These are phyloP conservation scores for Penicillium subrubescens DNA, from an alignment of 495 filamentous ascomycete species.

Conservation along the genomic window DNA sequence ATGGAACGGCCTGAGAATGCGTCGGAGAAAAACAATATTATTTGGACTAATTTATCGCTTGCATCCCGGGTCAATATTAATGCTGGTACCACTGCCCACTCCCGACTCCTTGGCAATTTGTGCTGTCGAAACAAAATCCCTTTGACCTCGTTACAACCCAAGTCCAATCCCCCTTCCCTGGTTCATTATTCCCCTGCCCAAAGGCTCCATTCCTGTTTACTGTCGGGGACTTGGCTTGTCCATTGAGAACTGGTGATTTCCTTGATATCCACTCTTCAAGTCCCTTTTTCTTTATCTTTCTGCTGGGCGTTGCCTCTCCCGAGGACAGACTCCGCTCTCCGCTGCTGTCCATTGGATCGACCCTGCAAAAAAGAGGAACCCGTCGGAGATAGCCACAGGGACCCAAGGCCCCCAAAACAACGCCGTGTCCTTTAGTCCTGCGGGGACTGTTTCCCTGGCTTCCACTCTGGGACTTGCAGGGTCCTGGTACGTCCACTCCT, in stretches of 20 bases:
- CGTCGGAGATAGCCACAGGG: constrained; percentile 13
- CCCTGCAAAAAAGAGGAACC: constrained; percentile 11
- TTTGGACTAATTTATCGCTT: not conserved
- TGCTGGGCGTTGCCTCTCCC: not conserved
- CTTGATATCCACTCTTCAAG: constrained; percentile 5
- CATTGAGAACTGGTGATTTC: not conserved
- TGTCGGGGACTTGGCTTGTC: not conserved
- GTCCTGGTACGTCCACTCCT: constrained; percentile 5
- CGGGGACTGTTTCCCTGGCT: constrained; percentile 26
- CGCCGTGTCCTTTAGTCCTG: constrained; percentile 22
- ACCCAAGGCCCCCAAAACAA: constrained; percentile 6
- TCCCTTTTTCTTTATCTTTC: constrained; percentile 15
- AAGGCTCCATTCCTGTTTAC: not conserved
- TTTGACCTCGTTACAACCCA: not conserved
- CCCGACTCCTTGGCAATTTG: not conserved
- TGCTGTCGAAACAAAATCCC: not conserved
- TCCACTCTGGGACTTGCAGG: constrained; percentile 5
- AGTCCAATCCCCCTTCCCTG: constrained; percentile 1
- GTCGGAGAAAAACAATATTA: constrained; percentile 5
- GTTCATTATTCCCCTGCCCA: not conserved
- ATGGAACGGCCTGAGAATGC: constrained; percentile 11
- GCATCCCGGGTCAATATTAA: not conserved
- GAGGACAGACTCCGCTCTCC: constrained; percentile 8
- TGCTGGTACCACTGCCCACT: not conserved
- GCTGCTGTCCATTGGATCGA: constrained; percentile 8